Evolutionary conservation across 208 protist species (phyloP), one percentile per base, ranked within the genome.

Genomic region (Trypanosoma grayi): DNA sequence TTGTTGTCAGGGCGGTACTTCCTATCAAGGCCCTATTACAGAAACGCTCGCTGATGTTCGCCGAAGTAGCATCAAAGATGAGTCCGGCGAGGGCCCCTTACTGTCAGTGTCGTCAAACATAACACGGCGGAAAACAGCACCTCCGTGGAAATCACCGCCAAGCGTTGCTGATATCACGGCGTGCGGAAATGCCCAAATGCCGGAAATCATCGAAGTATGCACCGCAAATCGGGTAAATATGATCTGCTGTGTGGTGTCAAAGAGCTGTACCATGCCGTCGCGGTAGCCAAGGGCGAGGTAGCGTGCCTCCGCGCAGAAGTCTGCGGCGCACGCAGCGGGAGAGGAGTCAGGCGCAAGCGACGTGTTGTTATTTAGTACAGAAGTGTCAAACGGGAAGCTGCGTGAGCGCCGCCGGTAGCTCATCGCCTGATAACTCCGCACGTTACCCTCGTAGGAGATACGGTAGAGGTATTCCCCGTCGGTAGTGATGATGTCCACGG

Each of bases 251-350:
- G 81, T 72, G 10, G 75, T 83, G 68, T 95, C 89, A 18, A 95
- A 60, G 44, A 92, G 53, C 72, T 95, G 89, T 31, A 93, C 47
- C 2, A 92, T 60, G 0, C 89, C 86, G 53, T 92, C 75, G 0
- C 63, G 47, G 63, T 92, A 95, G 11, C 73, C 83, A 50, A 75
- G 44, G 1, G 67, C 73, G 13, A 88, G 44, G 43, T 75, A 81
- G 9, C 71, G 71, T 16, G 53, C 8, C n/a, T 59, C 60, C 0
- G 28, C 11, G 27, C 70, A 68, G 37, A 71, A 71, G 2, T n/a
- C 34, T 4, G 72, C 43, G 6, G 25, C 18, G 22, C 67, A 67
- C 10, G 52, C 62, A 53, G 31, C 44, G 66, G 20, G 22, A 22
- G 28, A 60, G 4, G 39, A 53, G 16, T 24, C 2, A n/a, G 45